These are phyloP conservation scores for Annulohypoxylon moriforme DNA, from an alignment of 495 filamentous ascomycete genomes.

Conservation along the genomic window DNA sequence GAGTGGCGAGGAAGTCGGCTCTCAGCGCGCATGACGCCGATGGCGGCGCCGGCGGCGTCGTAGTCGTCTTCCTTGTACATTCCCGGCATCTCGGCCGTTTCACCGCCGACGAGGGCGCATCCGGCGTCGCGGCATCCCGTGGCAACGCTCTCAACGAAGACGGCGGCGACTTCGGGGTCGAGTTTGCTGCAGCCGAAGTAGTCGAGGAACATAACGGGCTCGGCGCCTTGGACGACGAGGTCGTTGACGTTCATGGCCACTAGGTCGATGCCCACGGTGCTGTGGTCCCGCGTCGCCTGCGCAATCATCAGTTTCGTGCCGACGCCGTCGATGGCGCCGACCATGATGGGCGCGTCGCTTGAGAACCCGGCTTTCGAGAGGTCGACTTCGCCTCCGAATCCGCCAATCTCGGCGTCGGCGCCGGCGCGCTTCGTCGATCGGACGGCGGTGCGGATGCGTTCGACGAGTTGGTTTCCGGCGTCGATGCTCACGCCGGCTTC, in stretches of 20 bases:
- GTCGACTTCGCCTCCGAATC: constrained; percentile 92
- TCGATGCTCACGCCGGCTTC: constrained; percentile 91
- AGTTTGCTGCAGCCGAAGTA: constrained; percentile 92
- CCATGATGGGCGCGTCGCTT: constrained; percentile 74
- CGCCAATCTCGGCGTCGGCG: constrained; percentile 90
- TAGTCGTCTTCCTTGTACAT: constrained; percentile 87
- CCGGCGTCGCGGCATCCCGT: constrained; percentile 82
- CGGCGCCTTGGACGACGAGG: constrained; percentile 92
- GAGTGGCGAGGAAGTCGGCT: constrained; percentile 78
- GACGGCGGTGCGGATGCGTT: constrained; percentile 86
- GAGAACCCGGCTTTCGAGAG: constrained; percentile 80
- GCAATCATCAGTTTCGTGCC: constrained; percentile 97
- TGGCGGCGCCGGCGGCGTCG: constrained; percentile 87
- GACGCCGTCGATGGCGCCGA: constrained; percentile 94
- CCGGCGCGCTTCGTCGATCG: constrained; percentile 82
- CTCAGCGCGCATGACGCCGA: constrained; percentile 79
- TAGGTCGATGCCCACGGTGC: constrained; percentile 93
- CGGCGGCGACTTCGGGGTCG: constrained; percentile 76
- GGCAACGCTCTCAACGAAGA: constrained; percentile 88
- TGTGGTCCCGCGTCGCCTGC: constrained; percentile 85
- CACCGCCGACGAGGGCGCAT: constrained; percentile 92
- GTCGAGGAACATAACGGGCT: constrained; percentile 94
- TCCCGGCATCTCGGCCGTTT: constrained; percentile 98
- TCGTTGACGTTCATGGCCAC: constrained; percentile 99
- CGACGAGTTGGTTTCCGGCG: constrained; percentile 88